Evolutionary conservation across 1,139 yeast genomes (phyloP).

Genomic region (Zhuliangozyma blackwelliae): DNA sequence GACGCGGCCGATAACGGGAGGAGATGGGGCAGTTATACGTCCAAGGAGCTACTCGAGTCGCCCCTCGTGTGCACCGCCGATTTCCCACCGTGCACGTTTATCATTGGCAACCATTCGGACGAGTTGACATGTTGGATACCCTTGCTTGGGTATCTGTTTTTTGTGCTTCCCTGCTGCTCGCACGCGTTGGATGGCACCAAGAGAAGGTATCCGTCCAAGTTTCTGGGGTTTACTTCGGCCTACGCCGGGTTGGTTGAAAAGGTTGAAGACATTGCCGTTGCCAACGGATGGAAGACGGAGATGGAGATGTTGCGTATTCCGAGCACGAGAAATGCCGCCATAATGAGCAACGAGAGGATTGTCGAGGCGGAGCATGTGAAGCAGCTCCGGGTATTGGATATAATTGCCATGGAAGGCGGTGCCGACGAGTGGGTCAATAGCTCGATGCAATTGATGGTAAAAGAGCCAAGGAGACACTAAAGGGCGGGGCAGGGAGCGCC

Average conservation of each 20-base stretch:
- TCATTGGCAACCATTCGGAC: conserved; percentile 94
- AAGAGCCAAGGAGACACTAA: conserved; percentile 42
- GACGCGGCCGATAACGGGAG: conserved; percentile 56
- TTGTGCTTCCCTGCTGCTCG: conserved; percentile 95
- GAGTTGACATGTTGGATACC: conserved; percentile 97
- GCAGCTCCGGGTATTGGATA: conserved; percentile 46
- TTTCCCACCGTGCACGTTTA: conserved; percentile 65
- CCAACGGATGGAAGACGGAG: conserved; percentile 80
- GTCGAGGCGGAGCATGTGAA: conserved; percentile 22
- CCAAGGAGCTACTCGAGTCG: conserved; percentile 50
- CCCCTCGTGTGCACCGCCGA: conserved; percentile 60
- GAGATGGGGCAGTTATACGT: conserved; percentile 39
- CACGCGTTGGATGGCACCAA: conserved; percentile 78
- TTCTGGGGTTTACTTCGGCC: conserved; percentile 38
- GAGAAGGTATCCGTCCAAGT: conserved; percentile 53
- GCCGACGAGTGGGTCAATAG: conserved; percentile 89
- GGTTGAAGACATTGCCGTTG: conserved; percentile 61
- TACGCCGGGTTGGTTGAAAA: conserved; percentile 85
- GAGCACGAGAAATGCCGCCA: conserved; percentile 88
- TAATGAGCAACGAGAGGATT: conserved; percentile 56
- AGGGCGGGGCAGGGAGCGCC: neutral
- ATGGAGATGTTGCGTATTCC: conserved; percentile 90
- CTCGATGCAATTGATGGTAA: conserved; percentile 61
- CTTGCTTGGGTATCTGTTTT: conserved; percentile 74
- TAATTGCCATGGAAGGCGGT: conserved; percentile 74